A percentile compares a stretch with the other conserved stretches of the same genome.
These are phyloP conservation scores for Saccharomycopsis schoenii DNA, from an alignment of 805 yeast species.

Conservation along the genomic window DNA sequence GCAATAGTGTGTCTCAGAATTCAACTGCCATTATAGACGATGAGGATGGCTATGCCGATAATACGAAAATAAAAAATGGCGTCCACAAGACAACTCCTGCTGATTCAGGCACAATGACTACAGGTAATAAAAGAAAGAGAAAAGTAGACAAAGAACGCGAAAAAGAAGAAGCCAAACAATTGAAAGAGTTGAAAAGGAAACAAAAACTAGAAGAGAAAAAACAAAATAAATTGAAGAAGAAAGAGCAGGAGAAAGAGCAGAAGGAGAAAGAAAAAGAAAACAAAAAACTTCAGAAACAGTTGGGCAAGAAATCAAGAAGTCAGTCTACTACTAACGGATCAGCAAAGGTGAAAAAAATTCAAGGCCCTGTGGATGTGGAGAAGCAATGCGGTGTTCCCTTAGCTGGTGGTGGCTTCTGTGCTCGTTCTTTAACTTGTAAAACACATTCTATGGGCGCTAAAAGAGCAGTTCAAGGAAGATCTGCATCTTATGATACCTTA, in stretches of 20 bases:
- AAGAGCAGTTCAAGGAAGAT: conserved; percentile 87
- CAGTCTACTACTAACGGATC: conserved; percentile 21
- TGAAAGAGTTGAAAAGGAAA: conserved; percentile 16
- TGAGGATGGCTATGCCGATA: background rate
- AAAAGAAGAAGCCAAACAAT: conserved; percentile 16
- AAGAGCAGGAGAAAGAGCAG: conserved; percentile 18
- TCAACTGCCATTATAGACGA: background rate
- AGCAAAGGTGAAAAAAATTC: conserved; percentile 25
- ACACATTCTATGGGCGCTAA: conserved; percentile 99
- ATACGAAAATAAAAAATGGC: background rate
- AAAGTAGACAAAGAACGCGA: conserved; percentile 16
- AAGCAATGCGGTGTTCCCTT: conserved; percentile 93
- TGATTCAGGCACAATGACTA: conserved; percentile 5
- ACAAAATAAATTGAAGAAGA: conserved; percentile 19
- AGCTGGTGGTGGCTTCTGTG: conserved; percentile 93
- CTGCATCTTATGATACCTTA: conserved; percentile 83
- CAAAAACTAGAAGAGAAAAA: conserved; percentile 14
- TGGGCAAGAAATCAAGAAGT: conserved; percentile 32
- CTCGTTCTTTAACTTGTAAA: conserved; percentile 91
- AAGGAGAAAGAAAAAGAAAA: conserved; percentile 19
- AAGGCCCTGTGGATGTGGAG: conserved; percentile 81
- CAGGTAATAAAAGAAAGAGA: conserved; percentile 13
- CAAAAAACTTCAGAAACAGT: conserved; percentile 23
- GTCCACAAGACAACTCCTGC: background rate
- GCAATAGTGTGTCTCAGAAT: background rate